These are phyloP conservation scores for Bifiguratus adelaidae DNA, from an alignment of 192 early-diverging fungal species.

Conservation along the genomic window DNA sequence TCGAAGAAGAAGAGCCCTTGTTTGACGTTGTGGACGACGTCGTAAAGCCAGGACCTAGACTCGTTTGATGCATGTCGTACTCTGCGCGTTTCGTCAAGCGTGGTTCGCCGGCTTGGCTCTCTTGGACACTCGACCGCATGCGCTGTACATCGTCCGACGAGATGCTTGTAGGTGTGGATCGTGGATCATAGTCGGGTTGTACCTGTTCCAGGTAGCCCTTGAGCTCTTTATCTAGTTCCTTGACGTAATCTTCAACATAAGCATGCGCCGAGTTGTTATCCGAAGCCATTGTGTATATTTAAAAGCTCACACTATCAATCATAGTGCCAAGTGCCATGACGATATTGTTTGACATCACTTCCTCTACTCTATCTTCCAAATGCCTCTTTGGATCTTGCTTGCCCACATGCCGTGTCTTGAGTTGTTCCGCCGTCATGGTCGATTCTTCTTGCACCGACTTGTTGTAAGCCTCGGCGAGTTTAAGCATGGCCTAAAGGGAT, in stretches of 20 bases:
- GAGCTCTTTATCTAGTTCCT: slow-evolving; percentile 4
- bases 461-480: slow-evolving; percentile 87
- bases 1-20: too few species aligned
- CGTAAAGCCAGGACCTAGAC: slow-evolving; percentile 7
- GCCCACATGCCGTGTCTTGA: slow-evolving; percentile 98
- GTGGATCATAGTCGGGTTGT: slow-evolving; percentile 14
- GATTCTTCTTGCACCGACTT: slow-evolving; percentile 98
- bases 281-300: too few species aligned
- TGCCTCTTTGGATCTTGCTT: slow-evolving; percentile 99
- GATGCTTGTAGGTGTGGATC: slow-evolving; percentile 5
- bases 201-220: slow-evolving; percentile 10
- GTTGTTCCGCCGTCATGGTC: slow-evolving; percentile 85
- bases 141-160: background rate
- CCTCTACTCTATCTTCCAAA: slow-evolving; percentile 86
- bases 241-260: slow-evolving; percentile 17
- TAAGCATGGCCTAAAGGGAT: slow-evolving; percentile 64
- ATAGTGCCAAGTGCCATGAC: slow-evolving; percentile 90
- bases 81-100: background rate
- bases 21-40: too few species aligned
- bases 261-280: slow-evolving; percentile 9
- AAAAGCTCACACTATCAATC: slow-evolving; percentile 67
- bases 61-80: slow-evolving; percentile 2
- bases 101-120: background rate
- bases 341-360: slow-evolving; percentile 92
- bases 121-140: background rate